phyloP scores from a whole-genome alignment of 768 basidiomycete species.

The Boletus rubroflammeus region DNA sequence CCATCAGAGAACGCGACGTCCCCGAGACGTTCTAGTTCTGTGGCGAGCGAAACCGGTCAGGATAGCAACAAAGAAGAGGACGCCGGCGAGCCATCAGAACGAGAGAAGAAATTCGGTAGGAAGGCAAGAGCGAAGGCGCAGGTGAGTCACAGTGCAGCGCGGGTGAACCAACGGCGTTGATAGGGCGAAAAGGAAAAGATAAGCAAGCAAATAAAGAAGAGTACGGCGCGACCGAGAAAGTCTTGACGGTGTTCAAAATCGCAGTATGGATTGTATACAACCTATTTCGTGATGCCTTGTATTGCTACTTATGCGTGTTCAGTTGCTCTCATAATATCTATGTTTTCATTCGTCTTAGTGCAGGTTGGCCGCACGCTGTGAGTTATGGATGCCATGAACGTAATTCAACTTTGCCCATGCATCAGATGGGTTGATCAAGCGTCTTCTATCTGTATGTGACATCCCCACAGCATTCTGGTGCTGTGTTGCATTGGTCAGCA shows the following conservation, averaged over 20 bases:
- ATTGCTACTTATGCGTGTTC: constrained; percentile 15
- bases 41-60: constrained; percentile 35
- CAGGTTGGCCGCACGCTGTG: background rate
- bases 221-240: constrained; percentile 21
- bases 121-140: constrained; percentile 40
- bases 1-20: constrained; percentile 30
- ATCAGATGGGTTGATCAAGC: background rate
- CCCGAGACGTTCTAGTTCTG: constrained; percentile 31
- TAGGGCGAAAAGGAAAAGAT: constrained; percentile 29
- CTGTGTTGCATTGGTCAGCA: background rate
- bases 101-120: constrained; percentile 37
- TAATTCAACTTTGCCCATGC: background rate
- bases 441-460: background rate
- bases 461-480: background rate
- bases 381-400: background rate
- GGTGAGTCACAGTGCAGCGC: constrained; percentile 23
- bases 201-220: constrained; percentile 24
- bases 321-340: constrained; percentile 7
- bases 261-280: constrained; percentile 6
- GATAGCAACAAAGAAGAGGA: constrained; percentile 30
- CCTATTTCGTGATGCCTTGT: constrained; percentile 10
- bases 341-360: constrained; percentile 1
- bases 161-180: constrained; percentile 1
- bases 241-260: constrained; percentile 14
- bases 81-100: constrained; percentile 26